A percentile compares a stretch with the other conserved stretches of the same genome.
These are phyloP conservation scores for Penicillium odoratum DNA, from an alignment of 495 filamentous ascomycete genomes.

Conservation along the genomic window DNA sequence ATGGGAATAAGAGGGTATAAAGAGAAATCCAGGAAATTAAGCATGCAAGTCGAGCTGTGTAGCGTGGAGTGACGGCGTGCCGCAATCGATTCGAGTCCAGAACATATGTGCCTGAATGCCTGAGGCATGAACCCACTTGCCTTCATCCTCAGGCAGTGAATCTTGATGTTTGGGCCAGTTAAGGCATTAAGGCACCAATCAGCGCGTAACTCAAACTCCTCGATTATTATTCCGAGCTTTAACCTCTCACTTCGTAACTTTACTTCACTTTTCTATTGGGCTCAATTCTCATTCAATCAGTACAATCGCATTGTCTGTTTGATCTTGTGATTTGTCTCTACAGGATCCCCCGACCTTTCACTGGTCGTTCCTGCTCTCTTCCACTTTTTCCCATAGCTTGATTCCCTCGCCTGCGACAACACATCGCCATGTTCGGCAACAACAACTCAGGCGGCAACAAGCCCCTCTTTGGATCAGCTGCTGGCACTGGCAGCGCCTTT, in stretches of 20 bases:
- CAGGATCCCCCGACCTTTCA: constrained; percentile 20
- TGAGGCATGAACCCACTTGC: constrained; percentile 27
- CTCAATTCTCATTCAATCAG: constrained; percentile 11
- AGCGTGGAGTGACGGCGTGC: constrained; percentile 31
- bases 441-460: constrained; percentile 36
- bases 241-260: constrained; percentile 6
- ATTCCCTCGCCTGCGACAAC: constrained; percentile 21
- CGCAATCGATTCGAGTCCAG: constrained; percentile 43
- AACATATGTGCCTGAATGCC: constrained; percentile 23
- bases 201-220: constrained; percentile 29
- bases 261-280: constrained; percentile 9
- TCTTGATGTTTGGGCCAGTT: not conserved
- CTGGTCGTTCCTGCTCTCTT: constrained; percentile 16
- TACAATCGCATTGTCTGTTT: constrained; percentile 8
- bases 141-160: constrained; percentile 11
- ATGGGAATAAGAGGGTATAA: constrained; percentile 17
- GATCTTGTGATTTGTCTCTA: constrained; percentile 13
- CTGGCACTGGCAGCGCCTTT: constrained; percentile 22
- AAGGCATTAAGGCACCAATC: constrained; percentile 11
- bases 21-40: constrained; percentile 17
- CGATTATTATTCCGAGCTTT: constrained; percentile 25
- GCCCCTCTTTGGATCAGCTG: constrained; percentile 42
- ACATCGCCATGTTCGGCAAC: constrained; percentile 41
- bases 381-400: constrained; percentile 23
- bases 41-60: constrained; percentile 15